These are phyloP conservation scores for Sporothrix brunneoviolacea DNA, from an alignment of 2,329 filamentous ascomycete genomes.

Conservation along the genomic window DNA sequence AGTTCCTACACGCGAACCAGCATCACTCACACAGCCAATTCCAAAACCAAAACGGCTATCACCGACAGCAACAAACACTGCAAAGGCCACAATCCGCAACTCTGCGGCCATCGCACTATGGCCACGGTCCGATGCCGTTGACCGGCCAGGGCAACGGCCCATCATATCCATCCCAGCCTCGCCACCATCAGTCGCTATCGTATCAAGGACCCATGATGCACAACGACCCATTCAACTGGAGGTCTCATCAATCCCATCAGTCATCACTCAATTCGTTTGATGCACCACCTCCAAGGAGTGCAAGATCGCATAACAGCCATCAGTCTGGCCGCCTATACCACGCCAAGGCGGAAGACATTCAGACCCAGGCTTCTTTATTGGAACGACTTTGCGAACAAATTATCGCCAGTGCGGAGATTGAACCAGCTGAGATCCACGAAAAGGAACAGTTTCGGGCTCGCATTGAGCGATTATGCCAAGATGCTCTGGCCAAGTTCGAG, in stretches of 20 bases:
- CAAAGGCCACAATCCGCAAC: conserved; percentile 30
- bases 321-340: conserved; percentile 22
- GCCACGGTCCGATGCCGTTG: conserved; percentile 15
- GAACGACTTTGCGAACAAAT: conserved; percentile 42
- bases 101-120: conserved; percentile 24
- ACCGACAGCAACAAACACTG: conserved; percentile 20
- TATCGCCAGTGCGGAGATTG: conserved; percentile 57
- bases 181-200: conserved; percentile 28
- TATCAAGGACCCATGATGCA: conserved; percentile 25
- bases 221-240: conserved; percentile 24
- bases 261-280: conserved; percentile 16
- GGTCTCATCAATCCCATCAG: conserved; percentile 17
- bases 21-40: conserved; percentile 1
- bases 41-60: conserved; percentile 3
- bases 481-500: conserved; percentile 51
- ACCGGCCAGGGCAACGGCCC: conserved; percentile 14
- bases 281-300: conserved; percentile 13
- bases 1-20: conserved; percentile 23
- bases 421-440: conserved; percentile 52
- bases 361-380: conserved; percentile 42
- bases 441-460: conserved; percentile 64
- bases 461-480: conserved; percentile 59
- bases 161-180: conserved; percentile 20
- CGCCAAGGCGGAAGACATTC: conserved; percentile 38
- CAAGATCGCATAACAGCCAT: conserved; percentile 8